Conservation (phyloP, 768 basidiomycete species). For the Boletus rufocinnamomeus region DNA sequence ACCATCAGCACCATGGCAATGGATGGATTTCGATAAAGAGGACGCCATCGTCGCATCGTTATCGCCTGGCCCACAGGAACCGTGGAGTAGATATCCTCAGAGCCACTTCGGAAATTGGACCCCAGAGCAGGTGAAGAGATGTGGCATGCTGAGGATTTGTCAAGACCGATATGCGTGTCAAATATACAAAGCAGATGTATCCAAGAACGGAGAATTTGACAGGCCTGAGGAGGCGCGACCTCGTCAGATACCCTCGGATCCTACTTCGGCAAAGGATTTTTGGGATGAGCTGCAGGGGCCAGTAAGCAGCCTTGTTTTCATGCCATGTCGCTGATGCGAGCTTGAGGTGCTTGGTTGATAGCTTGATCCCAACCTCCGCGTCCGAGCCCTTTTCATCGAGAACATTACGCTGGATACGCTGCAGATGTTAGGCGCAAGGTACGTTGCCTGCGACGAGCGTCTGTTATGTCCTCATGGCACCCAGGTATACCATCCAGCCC, state of each 20-base stretch:
- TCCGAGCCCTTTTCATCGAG: no score
- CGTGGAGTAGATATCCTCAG: constrained; percentile 48
- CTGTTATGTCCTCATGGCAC: no score
- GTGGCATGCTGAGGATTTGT: constrained; percentile 35
- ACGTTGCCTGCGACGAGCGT: no score
- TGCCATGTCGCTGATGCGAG: no score
- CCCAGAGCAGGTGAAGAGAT: constrained; percentile 39
- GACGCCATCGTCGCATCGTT: constrained; percentile 11
- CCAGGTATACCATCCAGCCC: no score
- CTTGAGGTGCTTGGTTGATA: no score
- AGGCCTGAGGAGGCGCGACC: constrained; percentile 7
- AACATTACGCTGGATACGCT: no score
- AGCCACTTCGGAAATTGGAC: constrained; percentile 60
- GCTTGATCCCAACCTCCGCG: no score
- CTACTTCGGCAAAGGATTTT: constrained; percentile 12
- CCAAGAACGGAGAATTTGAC: constrained; percentile 17
- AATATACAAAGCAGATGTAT: constrained; percentile 28
- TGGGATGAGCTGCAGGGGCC: constrained; percentile 32
- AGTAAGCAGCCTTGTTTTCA: constrained; percentile 21
- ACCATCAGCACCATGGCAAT: constrained; percentile 45
- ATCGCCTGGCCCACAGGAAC: background rate
- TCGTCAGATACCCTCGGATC: constrained; percentile 22
- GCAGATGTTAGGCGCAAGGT: no score
- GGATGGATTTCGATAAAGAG: constrained; percentile 39
- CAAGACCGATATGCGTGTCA: constrained; percentile 12